Evolutionary conservation across 2,329 filamentous ascomycete genomes (phyloP), one percentile per base, ranked within the genome.

Genomic region (Dryadomyces quercus-mongolicae): DNA sequence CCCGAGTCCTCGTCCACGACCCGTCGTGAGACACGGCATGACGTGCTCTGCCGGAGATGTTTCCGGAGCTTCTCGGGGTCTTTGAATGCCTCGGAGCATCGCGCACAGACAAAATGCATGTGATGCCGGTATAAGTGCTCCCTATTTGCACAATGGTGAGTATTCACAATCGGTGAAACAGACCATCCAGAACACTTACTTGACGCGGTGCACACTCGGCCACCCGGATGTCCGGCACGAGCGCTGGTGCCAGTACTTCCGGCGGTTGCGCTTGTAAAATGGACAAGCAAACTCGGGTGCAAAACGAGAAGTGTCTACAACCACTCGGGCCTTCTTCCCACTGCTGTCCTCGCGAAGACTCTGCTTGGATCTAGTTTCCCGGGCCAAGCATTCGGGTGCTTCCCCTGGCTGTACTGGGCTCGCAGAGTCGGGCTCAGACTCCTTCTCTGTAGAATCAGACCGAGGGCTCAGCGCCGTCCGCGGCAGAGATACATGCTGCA

Each of bases 41-140:
- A 60, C 52, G 54, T 57, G 13, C 51, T 22, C 4, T 62, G 61
- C 2, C 66, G 63, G 2, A 64, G 61, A 47, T 71, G 70, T 1
- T 53, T 62, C 1, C 65, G 62, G 2, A 70, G 61, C 5, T 66
- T 61, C 3, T 59, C 56, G 21, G 67, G 65, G 1, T 60, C 57
- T 16, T 67, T 63, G 57, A 71, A 71, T 2, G 65, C 63, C 0
- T 59, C 48, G 22, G 66, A 68, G 56, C 70, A 72, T 20, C 69
- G 64, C 15, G 64, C 65, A 51, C 70, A 72, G 2, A 53, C 57
- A 50, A 55, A 59, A 5, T 57, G 65, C 0, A 65, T 60, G 55
- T 72, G 70, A 6, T 67, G 65, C 3, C 67, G 66, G 42, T 71
- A 70, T 0, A 72, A 57, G 52, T 71, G 70, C 42, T 70, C 69